Evolutionary conservation across 2,329 filamentous ascomycete species (phyloP), one percentile per base, ranked within the genome.

Genomic region (Dactylellina cionopaga): DNA sequence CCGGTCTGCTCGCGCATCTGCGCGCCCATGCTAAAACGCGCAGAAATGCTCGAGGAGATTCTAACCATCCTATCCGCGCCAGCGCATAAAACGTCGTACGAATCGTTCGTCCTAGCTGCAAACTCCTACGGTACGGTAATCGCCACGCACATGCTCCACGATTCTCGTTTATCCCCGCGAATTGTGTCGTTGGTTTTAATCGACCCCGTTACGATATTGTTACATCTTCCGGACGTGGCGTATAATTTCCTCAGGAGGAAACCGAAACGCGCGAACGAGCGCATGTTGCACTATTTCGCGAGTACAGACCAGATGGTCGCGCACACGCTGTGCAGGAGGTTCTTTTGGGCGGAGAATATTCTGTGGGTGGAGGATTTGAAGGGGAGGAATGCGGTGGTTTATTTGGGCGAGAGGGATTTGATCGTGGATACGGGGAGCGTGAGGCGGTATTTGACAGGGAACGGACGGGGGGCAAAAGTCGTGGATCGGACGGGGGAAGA

Each of bases 321-420:
- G 6, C 85, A 88, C 76, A 87, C 85, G 0, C 79, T 88, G 0
- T 82, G 83, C 10, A 80, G 87, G 10, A 82, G 85, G 35, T 88
- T 89, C 78, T 87, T 87, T 79, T 89, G 87, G 87, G 81, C 80
- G 17, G 82, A 88, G 71, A 88, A 86, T 75, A 81, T 87, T 0
- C 77, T 89, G 5, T 89, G 86, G 87, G 85, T 85, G 75, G 83
- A 87, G 37, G 84, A 86, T 63, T 76, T 88, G 5, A 43, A 41
- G n/a, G 65, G 65, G 1, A 62, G 31, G n/a, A 84, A 7, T 85
- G 85, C 0, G 84, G 86, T 1, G 81, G 81, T 39, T 77, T 88
- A 17, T 81, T 82, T 15, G 83, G 83, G 0, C 79, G 81, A 59
- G 86, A 88, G 64, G 22, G 64, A 72, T 58, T 43, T 72, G 46